Evolutionary conservation across 2,329 filamentous ascomycete genomes (phyloP), one percentile per base, ranked within the genome.

Genomic region (Colletotrichum magnum): DNA sequence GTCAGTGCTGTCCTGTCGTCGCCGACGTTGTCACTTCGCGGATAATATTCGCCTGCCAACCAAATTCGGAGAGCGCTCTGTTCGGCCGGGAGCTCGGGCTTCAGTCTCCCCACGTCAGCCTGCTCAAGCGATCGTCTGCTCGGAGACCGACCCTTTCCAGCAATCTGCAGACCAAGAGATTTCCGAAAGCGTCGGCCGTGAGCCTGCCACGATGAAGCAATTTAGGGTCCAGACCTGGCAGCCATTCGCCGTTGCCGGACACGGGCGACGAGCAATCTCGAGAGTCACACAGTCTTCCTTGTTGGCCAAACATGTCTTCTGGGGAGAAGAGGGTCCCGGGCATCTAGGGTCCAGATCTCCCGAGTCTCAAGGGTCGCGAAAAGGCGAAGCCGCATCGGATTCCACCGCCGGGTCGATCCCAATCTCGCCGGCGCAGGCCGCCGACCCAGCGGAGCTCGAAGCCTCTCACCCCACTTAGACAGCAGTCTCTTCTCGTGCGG

Each of bases 71-170:
- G 61, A 10, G 32, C 48, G 24, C 48, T 47, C 54, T 56, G 41
- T 53, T 56, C 48, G 18, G 39, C 54, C 48, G 39, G 10, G 28
- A 59, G 65, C 48, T 59, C 65, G 43, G 36, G 45, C 43, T 51
- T 47, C 45, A 18, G 6, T 66, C 28, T 21, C 64, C 62, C 64
- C 61, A 66, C 54, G 53, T 69, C 66, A 60, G 24, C 51, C 53
- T 36, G 32, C 32, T 36, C 32, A 36, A 36, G 7, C 32, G 32
- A 36, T 36, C 32, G 10, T 36, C 32, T 36, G 32, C 32, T 36
- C 32, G 32, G 32, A 36, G 32, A 12, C 32, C 32, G 32, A 36
- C 7, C 32, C 28, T 48, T 48, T 16, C 9, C 45, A 47, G 28
- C 28, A 36, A 36, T 10, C 32, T 36, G 32, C 10, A 36, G 9